A percentile compares a stretch with the other conserved stretches of the same genome.
Evolutionary conservation across 768 basidiomycete species (phyloP).

Genomic region (Podaxis pistillaris): DNA sequence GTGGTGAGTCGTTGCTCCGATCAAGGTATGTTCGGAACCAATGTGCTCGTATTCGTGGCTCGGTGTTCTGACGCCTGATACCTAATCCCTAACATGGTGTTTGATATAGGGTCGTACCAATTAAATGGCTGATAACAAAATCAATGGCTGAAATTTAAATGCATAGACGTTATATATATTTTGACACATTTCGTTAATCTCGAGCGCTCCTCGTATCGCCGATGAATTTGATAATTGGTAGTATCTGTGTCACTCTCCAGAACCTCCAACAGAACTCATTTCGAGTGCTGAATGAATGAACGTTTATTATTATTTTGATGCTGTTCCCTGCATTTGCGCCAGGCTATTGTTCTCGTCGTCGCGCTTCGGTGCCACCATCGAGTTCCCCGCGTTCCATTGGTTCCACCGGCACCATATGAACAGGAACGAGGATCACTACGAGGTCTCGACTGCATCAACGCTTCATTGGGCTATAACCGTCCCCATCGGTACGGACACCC

Average conservation of each 20-base stretch:
- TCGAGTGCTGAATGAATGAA: neutral
- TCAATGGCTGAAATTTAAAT: neutral
- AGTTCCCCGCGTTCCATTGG: neutral
- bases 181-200: neutral
- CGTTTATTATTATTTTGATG: neutral
- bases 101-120: neutral
- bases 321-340: neutral
- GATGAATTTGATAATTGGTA: neutral
- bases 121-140: neutral
- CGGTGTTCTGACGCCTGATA: neutral
- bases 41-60: neutral
- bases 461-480: neutral
- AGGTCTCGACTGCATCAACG: neutral
- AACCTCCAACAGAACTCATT: neutral
- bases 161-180: conserved; percentile 5
- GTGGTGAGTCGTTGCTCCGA: neutral
- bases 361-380: neutral
- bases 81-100: neutral
- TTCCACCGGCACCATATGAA: neutral
- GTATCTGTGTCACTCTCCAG: neutral
- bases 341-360: neutral
- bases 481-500: neutral
- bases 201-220: neutral
- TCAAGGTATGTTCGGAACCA: neutral
- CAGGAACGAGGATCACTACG: neutral